phyloP scores from a whole-genome alignment of 352 stramenopile species.

The Blastocystis sp. region DNA sequence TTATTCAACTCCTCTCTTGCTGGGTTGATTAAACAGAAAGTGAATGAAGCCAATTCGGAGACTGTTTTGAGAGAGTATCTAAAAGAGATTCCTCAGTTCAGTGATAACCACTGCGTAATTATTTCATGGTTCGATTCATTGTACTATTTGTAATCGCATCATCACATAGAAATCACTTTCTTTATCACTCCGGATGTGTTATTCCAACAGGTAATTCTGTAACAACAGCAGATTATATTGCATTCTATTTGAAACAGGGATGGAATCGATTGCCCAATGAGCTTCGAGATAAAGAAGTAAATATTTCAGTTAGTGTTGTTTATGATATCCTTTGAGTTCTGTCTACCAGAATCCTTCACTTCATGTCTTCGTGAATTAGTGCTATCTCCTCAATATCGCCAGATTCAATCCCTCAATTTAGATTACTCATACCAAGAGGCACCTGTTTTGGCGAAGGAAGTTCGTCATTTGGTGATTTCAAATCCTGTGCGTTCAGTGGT shows the following conservation, averaged over 20 bases:
- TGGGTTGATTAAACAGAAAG: neutral
- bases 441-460: too few relatives aligned
- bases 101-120: neutral
- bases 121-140: neutral
- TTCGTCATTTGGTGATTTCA: neutral
- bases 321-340: neutral
- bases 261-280: neutral
- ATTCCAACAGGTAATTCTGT: neutral
- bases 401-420: too few relatives aligned
- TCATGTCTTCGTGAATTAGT: neutral
- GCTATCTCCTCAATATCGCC: neutral
- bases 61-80: neutral
- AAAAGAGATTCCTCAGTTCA: neutral
- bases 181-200: neutral
- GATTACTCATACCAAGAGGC: too few relatives aligned
- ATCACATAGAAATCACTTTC: neutral
- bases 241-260: neutral
- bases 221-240: neutral
- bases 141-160: neutral
- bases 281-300: neutral
- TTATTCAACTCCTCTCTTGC: neutral
- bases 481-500: neutral
- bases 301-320: neutral
- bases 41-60: too few relatives aligned
- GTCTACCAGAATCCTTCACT: neutral